A percentile compares a stretch with the other conserved stretches of the same genome.
Conservation (phyloP, 352 stramenopile species). For the Paralagenidium karlingii region DNA sequence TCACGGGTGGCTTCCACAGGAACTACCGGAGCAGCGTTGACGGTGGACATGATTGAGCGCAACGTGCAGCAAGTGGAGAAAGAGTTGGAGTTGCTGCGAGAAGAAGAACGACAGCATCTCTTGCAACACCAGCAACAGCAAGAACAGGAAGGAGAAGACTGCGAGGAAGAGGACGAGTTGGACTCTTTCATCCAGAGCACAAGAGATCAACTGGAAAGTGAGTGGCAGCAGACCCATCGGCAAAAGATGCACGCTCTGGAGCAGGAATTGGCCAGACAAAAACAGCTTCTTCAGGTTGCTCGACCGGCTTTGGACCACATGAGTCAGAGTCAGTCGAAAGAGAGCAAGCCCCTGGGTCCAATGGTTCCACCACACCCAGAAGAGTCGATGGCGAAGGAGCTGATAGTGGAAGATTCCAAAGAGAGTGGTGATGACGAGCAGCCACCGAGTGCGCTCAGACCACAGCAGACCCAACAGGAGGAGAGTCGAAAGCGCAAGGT, state of each 20-base stretch:
- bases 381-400: too few relatives aligned
- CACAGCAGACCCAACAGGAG: too few relatives aligned
- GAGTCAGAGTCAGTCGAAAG: conserved; percentile 9
- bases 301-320: conserved; percentile 42
- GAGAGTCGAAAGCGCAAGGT: too few relatives aligned
- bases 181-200: conserved; percentile 57
- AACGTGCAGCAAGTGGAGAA: conserved; percentile 26
- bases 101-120: too few relatives aligned
- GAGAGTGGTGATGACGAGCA: too few relatives aligned
- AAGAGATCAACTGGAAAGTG: conserved; percentile 27
- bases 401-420: too few relatives aligned
- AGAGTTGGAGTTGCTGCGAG: conserved; percentile 16
- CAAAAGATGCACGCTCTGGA: conserved; percentile 16
- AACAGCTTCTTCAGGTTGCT: conserved; percentile 29
- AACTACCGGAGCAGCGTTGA: conserved; percentile 25
- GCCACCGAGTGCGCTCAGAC: too few relatives aligned
- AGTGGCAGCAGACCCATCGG: conserved; percentile 12
- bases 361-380: too few relatives aligned
- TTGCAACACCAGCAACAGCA: conserved; percentile 1
- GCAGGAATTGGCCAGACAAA: conserved; percentile 25
- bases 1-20: too few relatives aligned
- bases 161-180: conserved; percentile 31
- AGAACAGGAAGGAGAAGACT: conserved; percentile 13
- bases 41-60: conserved; percentile 31
- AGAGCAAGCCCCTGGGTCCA: too few relatives aligned